Evolutionary conservation across 495 filamentous ascomycete genomes (phyloP).

Genomic region (Chaetomium cochliodes): DNA sequence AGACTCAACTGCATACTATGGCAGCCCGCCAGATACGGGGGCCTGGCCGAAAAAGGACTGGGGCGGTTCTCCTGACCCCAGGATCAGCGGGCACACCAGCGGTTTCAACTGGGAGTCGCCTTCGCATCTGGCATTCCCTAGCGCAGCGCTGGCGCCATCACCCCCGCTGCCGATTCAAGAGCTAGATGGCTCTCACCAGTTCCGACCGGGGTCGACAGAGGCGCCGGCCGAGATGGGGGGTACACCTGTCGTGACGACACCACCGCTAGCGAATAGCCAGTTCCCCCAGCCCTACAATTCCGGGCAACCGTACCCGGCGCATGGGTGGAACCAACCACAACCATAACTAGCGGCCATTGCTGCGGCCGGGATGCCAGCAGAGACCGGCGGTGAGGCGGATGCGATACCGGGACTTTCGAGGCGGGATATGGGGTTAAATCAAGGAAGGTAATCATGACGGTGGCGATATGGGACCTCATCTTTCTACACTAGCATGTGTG

Average conservation of each 20-base stretch:
- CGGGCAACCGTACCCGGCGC: conserved; percentile 2
- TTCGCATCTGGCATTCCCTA: conserved; percentile 24
- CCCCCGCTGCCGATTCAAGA: conserved; percentile 11
- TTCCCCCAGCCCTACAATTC: conserved; percentile 3
- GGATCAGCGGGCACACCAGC: conserved; percentile 26
- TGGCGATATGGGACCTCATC: background rate
- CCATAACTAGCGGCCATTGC: background rate
- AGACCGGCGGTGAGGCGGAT: conserved; percentile 7
- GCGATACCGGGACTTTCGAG: background rate
- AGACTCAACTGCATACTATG: conserved; percentile 7
- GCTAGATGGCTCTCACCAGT: background rate
- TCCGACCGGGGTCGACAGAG: conserved; percentile 5
- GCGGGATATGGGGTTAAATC: background rate
- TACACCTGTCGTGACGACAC: conserved; percentile 5
- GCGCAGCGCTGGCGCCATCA: background rate
- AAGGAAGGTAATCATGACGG: conserved; percentile 5
- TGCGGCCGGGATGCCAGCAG: background rate
- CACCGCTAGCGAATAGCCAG: background rate
- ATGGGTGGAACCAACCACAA: background rate
- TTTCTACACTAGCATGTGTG: no score
- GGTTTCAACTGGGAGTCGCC: conserved; percentile 39
- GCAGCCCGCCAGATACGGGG: conserved; percentile 17
- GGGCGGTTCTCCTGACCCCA: conserved; percentile 20
- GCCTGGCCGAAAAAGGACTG: conserved; percentile 25
- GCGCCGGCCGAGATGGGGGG: conserved; percentile 21